phyloP scores from a whole-genome alignment of 495 filamentous ascomycete species.

The Trichocladium antarcticum region DNA sequence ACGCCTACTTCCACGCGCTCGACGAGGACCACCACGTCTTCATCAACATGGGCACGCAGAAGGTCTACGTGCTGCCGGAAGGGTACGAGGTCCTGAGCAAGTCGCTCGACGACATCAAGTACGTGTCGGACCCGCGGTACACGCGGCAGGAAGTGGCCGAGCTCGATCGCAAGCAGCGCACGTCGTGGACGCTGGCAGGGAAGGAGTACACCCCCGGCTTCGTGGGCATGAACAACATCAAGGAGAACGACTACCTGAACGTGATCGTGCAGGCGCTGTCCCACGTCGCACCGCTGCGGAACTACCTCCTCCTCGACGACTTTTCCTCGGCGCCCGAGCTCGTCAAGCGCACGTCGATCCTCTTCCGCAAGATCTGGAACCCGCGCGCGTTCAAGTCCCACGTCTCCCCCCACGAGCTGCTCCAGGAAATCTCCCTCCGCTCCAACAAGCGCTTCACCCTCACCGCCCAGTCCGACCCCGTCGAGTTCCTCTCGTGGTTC shows the following conservation, averaged over 20 bases:
- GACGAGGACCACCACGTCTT: constrained; percentile 93
- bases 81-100: constrained; percentile 95
- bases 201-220: constrained; percentile 86
- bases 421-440: constrained; percentile 83
- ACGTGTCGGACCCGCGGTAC: constrained; percentile 87
- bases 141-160: constrained; percentile 64
- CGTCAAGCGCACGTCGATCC: constrained; percentile 69
- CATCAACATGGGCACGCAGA: constrained; percentile 92
- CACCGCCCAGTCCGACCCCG: constrained; percentile 84
- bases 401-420: constrained; percentile 91
- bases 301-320: constrained; percentile 83
- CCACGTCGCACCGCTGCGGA: constrained; percentile 81
- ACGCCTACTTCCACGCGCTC: constrained; percentile 95
- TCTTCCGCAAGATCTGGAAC: constrained; percentile 98
- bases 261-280: constrained; percentile 89
- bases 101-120: constrained; percentile 96
- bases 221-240: constrained; percentile 99
- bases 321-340: constrained; percentile 47
- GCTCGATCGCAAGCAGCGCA: constrained; percentile 66
- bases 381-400: constrained; percentile 92
- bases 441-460: constrained; percentile 90
- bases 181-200: constrained; percentile 65
- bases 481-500: constrained; percentile 95
- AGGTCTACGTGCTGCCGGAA: constrained; percentile 91
- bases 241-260: constrained; percentile 97